These are phyloP conservation scores for Cryptococcus sp. DNA, from an alignment of 1,284 basidiomycete species.

Conservation along the genomic window DNA sequence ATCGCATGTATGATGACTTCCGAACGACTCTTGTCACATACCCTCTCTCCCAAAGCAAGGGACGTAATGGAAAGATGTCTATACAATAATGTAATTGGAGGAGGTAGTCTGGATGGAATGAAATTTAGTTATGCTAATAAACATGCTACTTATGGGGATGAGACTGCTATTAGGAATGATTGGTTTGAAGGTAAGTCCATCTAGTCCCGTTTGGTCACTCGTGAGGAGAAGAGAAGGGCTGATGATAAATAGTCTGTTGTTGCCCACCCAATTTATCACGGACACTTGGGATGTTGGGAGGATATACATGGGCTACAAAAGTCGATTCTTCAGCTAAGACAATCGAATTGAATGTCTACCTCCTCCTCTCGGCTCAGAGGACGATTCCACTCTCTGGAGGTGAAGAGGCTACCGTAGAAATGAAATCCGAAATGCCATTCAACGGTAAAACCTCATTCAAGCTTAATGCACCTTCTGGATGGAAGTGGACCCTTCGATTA, in stretches of 20 bases:
- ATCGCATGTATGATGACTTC: conserved; percentile 25
- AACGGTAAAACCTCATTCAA: conserved; percentile 9
- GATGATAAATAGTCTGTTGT: conserved; percentile 12
- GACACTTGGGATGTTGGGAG: conserved; percentile 19
- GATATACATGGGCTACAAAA: conserved; percentile 14
- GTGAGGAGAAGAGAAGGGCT: not conserved
- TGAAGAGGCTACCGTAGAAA: conserved; percentile 8
- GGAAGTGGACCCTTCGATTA: conserved; percentile 16
- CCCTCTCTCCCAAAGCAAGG: conserved; percentile 9
- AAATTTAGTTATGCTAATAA: conserved; percentile 21
- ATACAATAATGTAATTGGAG: conserved; percentile 18
- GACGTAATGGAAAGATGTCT: conserved; percentile 18
- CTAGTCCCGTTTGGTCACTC: not conserved
- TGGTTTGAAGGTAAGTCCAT: conserved; percentile 20
- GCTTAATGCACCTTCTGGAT: conserved; percentile 15
- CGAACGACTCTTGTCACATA: conserved; percentile 16
- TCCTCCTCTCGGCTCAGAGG: conserved; percentile 15
- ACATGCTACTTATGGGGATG: conserved; percentile 17
- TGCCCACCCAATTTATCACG: conserved; percentile 20
- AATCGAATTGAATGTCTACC: conserved; percentile 12
- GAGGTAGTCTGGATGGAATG: conserved; percentile 14
- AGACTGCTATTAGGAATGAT: conserved; percentile 11
- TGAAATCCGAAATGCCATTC: conserved; percentile 23
- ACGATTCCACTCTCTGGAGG: conserved; percentile 15
- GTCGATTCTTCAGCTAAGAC: conserved; percentile 2